Evolutionary conservation across 805 yeast species (phyloP).

Genomic region (Maudiozyma bulderi): DNA sequence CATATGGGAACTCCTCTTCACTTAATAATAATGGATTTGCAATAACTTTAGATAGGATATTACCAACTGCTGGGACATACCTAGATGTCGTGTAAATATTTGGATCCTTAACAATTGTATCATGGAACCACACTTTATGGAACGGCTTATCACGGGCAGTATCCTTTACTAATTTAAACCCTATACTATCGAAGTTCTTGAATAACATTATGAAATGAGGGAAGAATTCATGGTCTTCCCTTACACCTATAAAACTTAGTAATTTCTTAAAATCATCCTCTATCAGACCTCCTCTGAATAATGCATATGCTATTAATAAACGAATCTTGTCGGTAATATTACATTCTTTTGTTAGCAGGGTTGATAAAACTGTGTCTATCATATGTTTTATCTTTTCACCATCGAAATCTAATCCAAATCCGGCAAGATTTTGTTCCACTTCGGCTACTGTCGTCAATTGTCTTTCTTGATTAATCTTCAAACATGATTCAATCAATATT

Average conservation of each 20-base stretch:
- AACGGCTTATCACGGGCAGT: constrained; percentile 35
- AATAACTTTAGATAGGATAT: constrained; percentile 44
- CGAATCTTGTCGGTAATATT: constrained; percentile 63
- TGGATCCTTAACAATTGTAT: constrained; percentile 31
- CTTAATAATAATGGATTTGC: constrained; percentile 40
- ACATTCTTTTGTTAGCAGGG: constrained; percentile 41
- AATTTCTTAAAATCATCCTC: constrained; percentile 66
- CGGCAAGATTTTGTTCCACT: constrained; percentile 73
- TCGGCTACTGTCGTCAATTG: constrained; percentile 67
- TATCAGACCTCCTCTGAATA: constrained; percentile 74
- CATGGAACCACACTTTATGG: constrained; percentile 46
- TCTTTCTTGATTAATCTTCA: constrained; percentile 47
- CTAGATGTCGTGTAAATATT: constrained; percentile 52
- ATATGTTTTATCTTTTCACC: constrained; percentile 52
- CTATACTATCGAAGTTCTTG: constrained; percentile 47
- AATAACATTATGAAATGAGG: constrained; percentile 45
- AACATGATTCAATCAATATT: constrained; percentile 54
- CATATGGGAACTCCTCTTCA: constrained; percentile 58
- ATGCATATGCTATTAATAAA: constrained; percentile 60
- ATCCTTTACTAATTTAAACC: constrained; percentile 44
- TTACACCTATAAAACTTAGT: constrained; percentile 42
- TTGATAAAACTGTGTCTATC: constrained; percentile 50
- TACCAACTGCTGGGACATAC: constrained; percentile 59
- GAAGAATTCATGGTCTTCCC: constrained; percentile 31
- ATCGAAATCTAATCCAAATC: constrained; percentile 60